Conservation (phyloP, 2,329 filamentous ascomycete species). For the Fusarium pseudograminearum region DNA sequence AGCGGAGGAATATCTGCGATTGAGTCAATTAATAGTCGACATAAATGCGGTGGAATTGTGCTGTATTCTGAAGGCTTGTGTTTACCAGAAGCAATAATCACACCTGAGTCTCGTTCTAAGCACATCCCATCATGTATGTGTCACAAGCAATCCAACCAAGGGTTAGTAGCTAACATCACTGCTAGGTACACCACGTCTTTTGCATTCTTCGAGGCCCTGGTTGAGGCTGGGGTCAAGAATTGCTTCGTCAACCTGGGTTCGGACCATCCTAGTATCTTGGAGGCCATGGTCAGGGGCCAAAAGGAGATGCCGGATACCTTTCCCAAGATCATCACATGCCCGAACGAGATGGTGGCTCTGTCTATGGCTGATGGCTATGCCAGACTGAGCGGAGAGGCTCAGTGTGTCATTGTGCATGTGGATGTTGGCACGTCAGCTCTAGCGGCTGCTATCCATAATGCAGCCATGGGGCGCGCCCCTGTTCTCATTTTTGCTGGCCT, state of each 20-base stretch:
- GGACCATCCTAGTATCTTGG: slow-evolving; percentile 55
- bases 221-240: slow-evolving; percentile 59
- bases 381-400: slow-evolving; percentile 47
- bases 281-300: slow-evolving; percentile 46
- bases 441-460: slow-evolving; percentile 48
- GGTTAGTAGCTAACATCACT: accelerated
- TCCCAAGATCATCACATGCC: slow-evolving; percentile 46
- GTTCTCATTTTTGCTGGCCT: slow-evolving; percentile 59
- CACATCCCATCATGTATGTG: background rate
- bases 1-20: background rate
- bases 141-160: accelerated
- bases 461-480: slow-evolving; percentile 46
- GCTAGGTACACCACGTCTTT: slow-evolving; percentile 25
- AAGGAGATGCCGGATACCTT: slow-evolving; percentile 28
- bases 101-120: background rate
- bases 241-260: slow-evolving; percentile 67
- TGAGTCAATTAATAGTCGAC: background rate
- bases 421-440: slow-evolving; percentile 47
- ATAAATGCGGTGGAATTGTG: background rate
- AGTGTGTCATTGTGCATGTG: slow-evolving; percentile 48
- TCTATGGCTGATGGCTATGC: slow-evolving; percentile 42
- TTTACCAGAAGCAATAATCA: background rate
- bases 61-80: background rate
- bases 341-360: slow-evolving; percentile 49
- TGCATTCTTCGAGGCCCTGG: slow-evolving; percentile 26